Evolutionary conservation across 176 grass and related monocot genomes (phyloP).

Genomic region (Eragrostis curvula): DNA sequence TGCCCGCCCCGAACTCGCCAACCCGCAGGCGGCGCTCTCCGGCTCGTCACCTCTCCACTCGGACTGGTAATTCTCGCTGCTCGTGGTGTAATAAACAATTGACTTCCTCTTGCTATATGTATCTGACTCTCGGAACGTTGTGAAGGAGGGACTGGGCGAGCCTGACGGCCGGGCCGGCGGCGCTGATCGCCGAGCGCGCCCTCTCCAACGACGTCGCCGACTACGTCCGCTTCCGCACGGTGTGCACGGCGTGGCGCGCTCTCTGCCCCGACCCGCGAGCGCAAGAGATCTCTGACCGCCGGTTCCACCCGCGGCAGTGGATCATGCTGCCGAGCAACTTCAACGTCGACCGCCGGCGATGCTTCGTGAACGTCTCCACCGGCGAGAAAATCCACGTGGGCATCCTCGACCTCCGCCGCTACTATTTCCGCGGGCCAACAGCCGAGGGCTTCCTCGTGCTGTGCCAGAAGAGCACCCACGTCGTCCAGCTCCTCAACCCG

Average conservation of each 20-base stretch:
- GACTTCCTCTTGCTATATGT: too few species aligned
- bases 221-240: too few species aligned
- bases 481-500: neutral
- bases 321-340: neutral
- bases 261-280: neutral
- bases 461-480: neutral
- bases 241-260: neutral
- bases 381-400: neutral
- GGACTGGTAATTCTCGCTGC: too few species aligned
- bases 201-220: too few species aligned
- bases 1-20: too few species aligned
- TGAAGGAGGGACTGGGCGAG: too few species aligned
- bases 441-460: neutral
- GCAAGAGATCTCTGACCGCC: neutral
- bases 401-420: neutral
- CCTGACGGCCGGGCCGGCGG: too few species aligned
- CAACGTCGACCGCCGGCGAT: neutral
- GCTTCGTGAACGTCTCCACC: slow-evolving; percentile 1
- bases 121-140: too few species aligned
- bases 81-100: too few species aligned
- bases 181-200: too few species aligned
- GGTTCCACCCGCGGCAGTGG: neutral
- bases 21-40: too few species aligned
- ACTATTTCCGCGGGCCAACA: neutral
- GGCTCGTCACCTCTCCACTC: too few species aligned